phyloP scores from a whole-genome alignment of 306 rosid genomes.

The Hippophae gyantsensis region DNA sequence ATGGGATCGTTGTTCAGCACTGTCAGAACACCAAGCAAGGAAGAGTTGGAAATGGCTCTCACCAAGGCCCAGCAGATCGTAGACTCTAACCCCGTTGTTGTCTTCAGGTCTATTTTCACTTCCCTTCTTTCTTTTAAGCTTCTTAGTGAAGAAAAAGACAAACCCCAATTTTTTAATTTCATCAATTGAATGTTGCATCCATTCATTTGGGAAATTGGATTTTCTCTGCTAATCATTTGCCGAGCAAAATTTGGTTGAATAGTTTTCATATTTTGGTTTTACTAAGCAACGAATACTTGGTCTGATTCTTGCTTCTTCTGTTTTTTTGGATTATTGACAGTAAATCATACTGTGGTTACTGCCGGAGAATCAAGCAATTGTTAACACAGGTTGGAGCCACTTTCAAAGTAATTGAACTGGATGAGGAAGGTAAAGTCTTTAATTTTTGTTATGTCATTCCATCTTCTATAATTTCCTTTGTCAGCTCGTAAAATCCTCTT shows the following conservation, averaged over 20 bases:
- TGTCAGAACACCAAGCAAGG: conserved; percentile 10
- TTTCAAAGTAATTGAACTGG: conserved; percentile 57
- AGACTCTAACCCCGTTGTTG: conserved; percentile 30
- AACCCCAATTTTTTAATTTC: not conserved
- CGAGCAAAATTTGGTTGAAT: not conserved
- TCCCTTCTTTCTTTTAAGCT: not conserved
- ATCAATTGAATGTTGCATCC: not conserved
- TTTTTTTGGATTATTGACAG: conserved; percentile 27
- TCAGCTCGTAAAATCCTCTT: not conserved
- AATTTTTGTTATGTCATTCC: too few species aligned
- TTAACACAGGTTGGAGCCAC: conserved; percentile 50
- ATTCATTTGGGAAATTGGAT: not conserved
- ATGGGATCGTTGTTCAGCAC: conserved; percentile 37
- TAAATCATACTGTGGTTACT: conserved; percentile 78
- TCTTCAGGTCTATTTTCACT: conserved; percentile 31
- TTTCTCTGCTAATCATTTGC: not conserved
- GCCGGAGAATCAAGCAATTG: conserved; percentile 58
- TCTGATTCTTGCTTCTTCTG: not conserved
- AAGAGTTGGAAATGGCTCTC: conserved; percentile 32
- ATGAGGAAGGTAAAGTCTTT: conserved; percentile 38
- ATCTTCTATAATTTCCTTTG: not conserved
- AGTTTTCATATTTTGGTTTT: not conserved
- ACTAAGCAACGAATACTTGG: not conserved
- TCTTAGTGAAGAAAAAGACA: too few species aligned
- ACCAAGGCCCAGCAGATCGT: conserved; percentile 32